Conservation (phyloP, 1,284 basidiomycete species). For the Sanghuangporus weigelae region DNA sequence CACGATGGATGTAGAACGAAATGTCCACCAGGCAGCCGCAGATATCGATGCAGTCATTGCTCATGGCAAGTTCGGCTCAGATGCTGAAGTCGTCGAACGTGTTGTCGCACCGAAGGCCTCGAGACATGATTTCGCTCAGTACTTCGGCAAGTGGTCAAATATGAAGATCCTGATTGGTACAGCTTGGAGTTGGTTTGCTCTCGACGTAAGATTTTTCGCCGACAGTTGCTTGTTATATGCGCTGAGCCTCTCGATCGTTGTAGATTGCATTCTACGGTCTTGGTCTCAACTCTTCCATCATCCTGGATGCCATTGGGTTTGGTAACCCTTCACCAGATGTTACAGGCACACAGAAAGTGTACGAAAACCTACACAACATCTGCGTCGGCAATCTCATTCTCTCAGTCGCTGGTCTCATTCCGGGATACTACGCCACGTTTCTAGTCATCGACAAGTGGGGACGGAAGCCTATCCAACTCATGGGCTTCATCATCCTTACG, state of each 20-base stretch:
- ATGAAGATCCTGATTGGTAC: slow-evolving; percentile 42
- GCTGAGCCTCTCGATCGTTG: slow-evolving; percentile 15
- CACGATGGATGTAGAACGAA: slow-evolving; percentile 67
- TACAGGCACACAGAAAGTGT: slow-evolving; percentile 22
- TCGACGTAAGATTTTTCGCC: slow-evolving; percentile 36
- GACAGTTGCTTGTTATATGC: slow-evolving; percentile 19
- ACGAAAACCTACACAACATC: slow-evolving; percentile 28
- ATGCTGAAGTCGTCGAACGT: slow-evolving; percentile 38
- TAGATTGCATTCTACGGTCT: slow-evolving; percentile 53
- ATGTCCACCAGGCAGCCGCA: slow-evolving; percentile 48
- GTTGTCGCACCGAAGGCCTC: slow-evolving; percentile 44
- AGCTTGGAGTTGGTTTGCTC: slow-evolving; percentile 59
- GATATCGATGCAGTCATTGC: slow-evolving; percentile 49
- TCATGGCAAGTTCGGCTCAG: slow-evolving; percentile 34
- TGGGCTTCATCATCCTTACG: slow-evolving; percentile 55
- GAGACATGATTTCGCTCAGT: slow-evolving; percentile 39
- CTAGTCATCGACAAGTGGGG: slow-evolving; percentile 47
- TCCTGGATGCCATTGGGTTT: slow-evolving; percentile 19
- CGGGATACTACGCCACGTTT: slow-evolving; percentile 47
- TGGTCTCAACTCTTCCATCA: slow-evolving; percentile 46
- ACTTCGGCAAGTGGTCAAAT: slow-evolving; percentile 44
- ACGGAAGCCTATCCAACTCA: slow-evolving; percentile 49
- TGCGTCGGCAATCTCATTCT: slow-evolving; percentile 41
- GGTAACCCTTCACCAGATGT: slow-evolving; percentile 20
- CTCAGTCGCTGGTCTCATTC: slow-evolving; percentile 44